Evolutionary conservation across 805 yeast genomes (phyloP), one percentile per base, ranked within the genome.

Genomic region (Tetrapisispora iriomotensis): DNA sequence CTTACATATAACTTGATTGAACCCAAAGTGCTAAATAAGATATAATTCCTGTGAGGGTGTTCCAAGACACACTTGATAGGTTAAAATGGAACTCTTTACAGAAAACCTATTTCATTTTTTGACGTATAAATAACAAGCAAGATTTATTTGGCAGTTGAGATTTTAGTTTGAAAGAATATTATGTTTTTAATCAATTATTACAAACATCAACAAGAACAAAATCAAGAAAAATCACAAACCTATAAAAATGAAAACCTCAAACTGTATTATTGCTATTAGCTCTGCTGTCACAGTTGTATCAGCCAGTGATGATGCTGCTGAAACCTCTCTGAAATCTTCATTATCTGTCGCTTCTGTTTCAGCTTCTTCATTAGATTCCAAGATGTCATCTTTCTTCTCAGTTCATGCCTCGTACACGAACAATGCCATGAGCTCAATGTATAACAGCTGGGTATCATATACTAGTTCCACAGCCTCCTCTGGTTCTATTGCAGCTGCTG

Each of bases 401-500:
- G 36, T 33, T 8, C 36, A 33, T 14, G 23, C 36, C 4, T 33
- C 36, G 3, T 33, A 14, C 29, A 33, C 28, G 6, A 22, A 12
- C 21, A 22, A 14, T 15, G 28, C 17, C 8, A n/a, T 33, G 15
- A 33, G 22, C 18, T 23, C 36, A 7, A 33, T 33, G 36, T 23
- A 21, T 19, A 22, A 24, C 22, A 33, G 36, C 17, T 33, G 28
- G 28, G 28, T n/a, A 6, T 33, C 36, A 3, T 33, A 15, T 23
- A 34, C 29, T 32, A 20, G 19, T 24, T 22, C 34, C 7, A 19
- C 33, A 10, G 36, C 29, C 17, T 24, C 34, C 8, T 24, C 38
- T 19, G 25, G 24, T 14, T 23, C 40, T 4, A 27, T 32, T 15
- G 30, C 36, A n/a, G 35, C 40, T 22, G 36, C 39, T 22, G 8